Percentiles rank a stretch among this genome's conserved stretches.
Evolutionary conservation across 768 basidiomycete species (phyloP).

Genomic region (Chalciporus chontae): DNA sequence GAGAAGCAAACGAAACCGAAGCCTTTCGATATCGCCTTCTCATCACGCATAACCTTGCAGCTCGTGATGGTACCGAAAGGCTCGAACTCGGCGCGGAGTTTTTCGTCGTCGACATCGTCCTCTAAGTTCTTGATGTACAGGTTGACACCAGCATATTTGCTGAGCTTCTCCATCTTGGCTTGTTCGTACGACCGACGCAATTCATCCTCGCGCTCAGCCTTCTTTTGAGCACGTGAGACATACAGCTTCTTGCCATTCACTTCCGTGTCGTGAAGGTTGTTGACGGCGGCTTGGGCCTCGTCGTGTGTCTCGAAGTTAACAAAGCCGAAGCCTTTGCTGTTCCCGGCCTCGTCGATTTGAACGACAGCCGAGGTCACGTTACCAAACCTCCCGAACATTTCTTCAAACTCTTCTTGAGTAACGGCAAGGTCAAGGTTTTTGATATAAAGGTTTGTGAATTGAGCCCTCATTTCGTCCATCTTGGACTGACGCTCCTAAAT

Average conservation of each 20-base stretch:
- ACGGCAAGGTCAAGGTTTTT: constrained; percentile 92
- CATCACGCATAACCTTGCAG: constrained; percentile 99
- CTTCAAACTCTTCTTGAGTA: constrained; percentile 80
- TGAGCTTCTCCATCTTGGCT: constrained; percentile 94
- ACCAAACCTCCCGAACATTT: constrained; percentile 76
- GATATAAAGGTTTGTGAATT: constrained; percentile 98
- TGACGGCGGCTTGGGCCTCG: constrained; percentile 86
- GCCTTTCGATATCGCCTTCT: constrained; percentile 88
- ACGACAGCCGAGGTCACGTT: constrained; percentile 86
- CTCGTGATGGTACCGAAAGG: constrained; percentile 96
- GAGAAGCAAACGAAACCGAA: constrained; percentile 99
- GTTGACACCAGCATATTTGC: constrained; percentile 99
- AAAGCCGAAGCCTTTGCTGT: constrained; percentile 96
- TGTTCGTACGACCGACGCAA: constrained; percentile 90
- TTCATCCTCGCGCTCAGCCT: constrained; percentile 97
- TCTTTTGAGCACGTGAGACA: constrained; percentile 97
- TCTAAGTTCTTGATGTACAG: constrained; percentile 99
- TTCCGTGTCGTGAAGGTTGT: constrained; percentile 83
- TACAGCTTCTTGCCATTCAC: constrained; percentile 86
- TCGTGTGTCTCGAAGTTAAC: constrained; percentile 96
- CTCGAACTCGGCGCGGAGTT: constrained; percentile 94
- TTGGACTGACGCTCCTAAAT: constrained; percentile 92
- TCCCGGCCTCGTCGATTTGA: constrained; percentile 81
- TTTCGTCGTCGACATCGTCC: constrained; percentile 97
- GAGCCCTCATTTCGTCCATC: constrained; percentile 94